Base-by-base conservation (phyloP, 192 early-diverging fungal species). In the Rhizophagus sp. region DNA sequence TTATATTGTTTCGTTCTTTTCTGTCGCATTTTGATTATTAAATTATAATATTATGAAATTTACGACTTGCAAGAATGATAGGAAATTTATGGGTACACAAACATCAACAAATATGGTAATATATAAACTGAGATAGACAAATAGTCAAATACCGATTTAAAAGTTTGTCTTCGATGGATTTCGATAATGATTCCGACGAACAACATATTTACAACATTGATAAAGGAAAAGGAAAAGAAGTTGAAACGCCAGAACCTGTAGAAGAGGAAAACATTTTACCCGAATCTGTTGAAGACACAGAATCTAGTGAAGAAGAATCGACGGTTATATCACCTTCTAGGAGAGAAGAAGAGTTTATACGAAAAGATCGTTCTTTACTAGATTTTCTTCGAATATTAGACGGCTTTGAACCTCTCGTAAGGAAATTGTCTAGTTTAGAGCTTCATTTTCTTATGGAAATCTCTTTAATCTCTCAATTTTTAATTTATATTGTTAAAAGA, bases 331-430 rank as follows among this genome's bases (percentile, higher is more conserved):
- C 27, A 36, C 67, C 1, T 19, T 22, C 34, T 41, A 80, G 82
- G 57, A 86, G 81, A 76, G 91, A 92, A 15, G 81, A 83, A 49
- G 92, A 93, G 19, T 79, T 88, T 39, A 85, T 85, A 44, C 66
- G 83, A 64, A 91, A 92, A 76, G 95, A 96, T 77, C 87, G 92
- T 74, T 90, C 82, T 78, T 83, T 96, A 79, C 93, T 94, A 39
- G 96, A 97, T 83, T 92, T 98, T 79, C 84, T 99, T 57, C 83
- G 92, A 73, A 88, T 94, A 83, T 95, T 99, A 94, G 93, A 96
- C 79, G 90, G 92, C n/a, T 94, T 92, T 62, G 84, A 90, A 61
- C 95, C 97, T 1, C 91, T 97, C 67, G 95, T 95, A 85, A 78
- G 88, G 27, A 30, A 12, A 27, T 12, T 27, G 19, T 19, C 52